Base-by-base conservation (phyloP, 1,284 basidiomycete species). In the Sphaerobolus stellatus region DNA sequence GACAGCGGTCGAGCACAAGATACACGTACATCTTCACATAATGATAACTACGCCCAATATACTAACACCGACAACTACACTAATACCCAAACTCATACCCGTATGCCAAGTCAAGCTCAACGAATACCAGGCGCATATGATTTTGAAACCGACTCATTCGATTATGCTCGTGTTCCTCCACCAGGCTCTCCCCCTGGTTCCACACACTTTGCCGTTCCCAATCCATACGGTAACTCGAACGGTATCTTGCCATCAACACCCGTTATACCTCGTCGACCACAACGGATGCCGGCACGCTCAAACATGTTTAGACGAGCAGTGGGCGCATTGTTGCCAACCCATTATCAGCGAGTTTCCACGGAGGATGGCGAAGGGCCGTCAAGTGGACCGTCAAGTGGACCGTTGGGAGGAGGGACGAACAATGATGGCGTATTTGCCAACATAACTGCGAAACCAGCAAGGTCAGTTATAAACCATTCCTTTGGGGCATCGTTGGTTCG, bases 341-440 rank as follows among this genome's bases (percentile, higher is more conserved):
- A 89, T 57, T 92, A 94, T 66, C 71, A 81, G 24, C 80, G 77
- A 2, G 68, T 88, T 22, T 75, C 76, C 2, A 68, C 71, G 43
- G 74, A 65, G 27, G 69, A 62, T 28, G 62, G 27, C 59, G 62
- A 65, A 61, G 46, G 62, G 58, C 59, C 54, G 30, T n/a, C n/a
- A n/a, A n/a, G n/a, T n/a, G n/a, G n/a, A n/a, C n/a, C n/a, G n/a
- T n/a, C n/a, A n/a, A 48, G 48, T n/a, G 59, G 56, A 2, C 55
- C 67, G 6, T 64, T 71, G 7, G 94, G 91, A 16, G 88, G 92
- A 1, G 94, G 94, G 0, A 81, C 78, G 8, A 84, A 90, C 43
- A 94, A 96, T 64, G 94, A 97, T 64, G 96, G 96, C 13, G 95
- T 99, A 5, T 99, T 98, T 70, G 87, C 90, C 43, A 99, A 99